Evolutionary conservation across 1,139 yeast genomes (phyloP), one percentile per base, ranked within the genome.

Genomic region (Pichia sp.): DNA sequence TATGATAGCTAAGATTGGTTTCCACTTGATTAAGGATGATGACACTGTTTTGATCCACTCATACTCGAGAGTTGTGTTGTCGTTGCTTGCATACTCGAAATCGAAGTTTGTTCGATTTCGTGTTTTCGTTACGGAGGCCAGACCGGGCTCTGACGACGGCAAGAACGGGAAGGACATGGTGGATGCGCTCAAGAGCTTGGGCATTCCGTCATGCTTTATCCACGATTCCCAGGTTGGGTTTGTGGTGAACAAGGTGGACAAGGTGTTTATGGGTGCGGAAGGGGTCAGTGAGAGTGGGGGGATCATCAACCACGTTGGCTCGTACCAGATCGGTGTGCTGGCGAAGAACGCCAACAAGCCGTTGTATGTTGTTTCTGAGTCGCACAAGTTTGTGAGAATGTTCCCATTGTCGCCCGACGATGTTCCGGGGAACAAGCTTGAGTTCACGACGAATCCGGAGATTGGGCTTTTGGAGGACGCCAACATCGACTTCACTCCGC

Each of bases 261-360:
- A 93, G 72, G 87, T 95, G 8, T 80, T 95, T 61, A 95, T 93
- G 60, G 99, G 99, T 55, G 99, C 99, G 1, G 99, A 93, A 72
- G 99, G 99, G 60, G 99, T 93, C 5, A 96, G 97, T 2, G 99
- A 93, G 75, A 87, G 95, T 69, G 99, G 99, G 55, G 99, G 99
- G 42, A 91, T 95, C 53, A 92, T 93, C 63, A 93, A 93, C 71
- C 95, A 92, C 67, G 87, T 95, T 61, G 99, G 99, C 3, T 85
- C 96, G 1, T 93, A 90, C 71, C 97, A 95, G 66, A 86, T 93
- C 53, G 97, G 98, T 30, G 95, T 95, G 54, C 74, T 95, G 60
- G 97, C 99, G 5, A 86, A 88, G 63, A 84, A 87, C 57, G 88
- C 95, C 58, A 87, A 90, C 68, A 92, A 90, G 68, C 99, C 99